These are phyloP conservation scores for Colletotrichum karsti DNA, from an alignment of 2,329 filamentous ascomycete species.

Conservation along the genomic window DNA sequence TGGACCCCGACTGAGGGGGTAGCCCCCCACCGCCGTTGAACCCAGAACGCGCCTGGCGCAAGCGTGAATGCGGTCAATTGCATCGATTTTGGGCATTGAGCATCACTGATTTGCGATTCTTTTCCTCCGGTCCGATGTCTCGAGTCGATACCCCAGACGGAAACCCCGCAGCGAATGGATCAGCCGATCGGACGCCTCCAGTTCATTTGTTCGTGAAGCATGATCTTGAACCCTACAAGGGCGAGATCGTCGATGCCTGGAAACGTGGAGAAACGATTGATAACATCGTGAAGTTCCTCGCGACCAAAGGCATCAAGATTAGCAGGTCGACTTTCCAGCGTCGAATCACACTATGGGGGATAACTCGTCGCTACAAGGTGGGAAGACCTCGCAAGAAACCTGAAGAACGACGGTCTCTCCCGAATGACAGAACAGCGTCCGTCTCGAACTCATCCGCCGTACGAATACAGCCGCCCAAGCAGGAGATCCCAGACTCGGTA, in stretches of 20 bases:
- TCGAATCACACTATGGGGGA: constrained; percentile 15
- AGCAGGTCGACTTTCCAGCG: constrained; percentile 18
- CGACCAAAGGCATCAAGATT: constrained; percentile 3
- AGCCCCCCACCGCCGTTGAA: background rate
- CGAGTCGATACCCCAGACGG: background rate
- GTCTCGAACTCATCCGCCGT: background rate
- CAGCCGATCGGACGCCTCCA: constrained; percentile 16
- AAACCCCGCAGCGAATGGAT: too few relatives aligned
- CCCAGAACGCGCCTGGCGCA: background rate
- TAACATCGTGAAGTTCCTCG: constrained; percentile 16
- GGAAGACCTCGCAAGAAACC: too few relatives aligned
- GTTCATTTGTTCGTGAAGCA: too few relatives aligned
- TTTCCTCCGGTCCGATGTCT: background rate
- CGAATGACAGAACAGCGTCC: too few relatives aligned
- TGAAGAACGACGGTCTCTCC: too few relatives aligned
- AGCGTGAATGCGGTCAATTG: background rate
- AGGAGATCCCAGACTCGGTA: constrained; percentile 22
- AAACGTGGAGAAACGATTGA: constrained; percentile 19
- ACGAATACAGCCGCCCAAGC: background rate
- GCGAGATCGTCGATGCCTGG: constrained; percentile 14
- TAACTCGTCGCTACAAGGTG: too few relatives aligned
- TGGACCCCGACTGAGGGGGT: background rate
- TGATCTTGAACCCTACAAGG: constrained; percentile 18
- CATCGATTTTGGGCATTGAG: background rate
- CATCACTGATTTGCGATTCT: background rate